Conservation (phyloP, 2,329 filamentous ascomycete species). For the Aspergillus ruber region DNA sequence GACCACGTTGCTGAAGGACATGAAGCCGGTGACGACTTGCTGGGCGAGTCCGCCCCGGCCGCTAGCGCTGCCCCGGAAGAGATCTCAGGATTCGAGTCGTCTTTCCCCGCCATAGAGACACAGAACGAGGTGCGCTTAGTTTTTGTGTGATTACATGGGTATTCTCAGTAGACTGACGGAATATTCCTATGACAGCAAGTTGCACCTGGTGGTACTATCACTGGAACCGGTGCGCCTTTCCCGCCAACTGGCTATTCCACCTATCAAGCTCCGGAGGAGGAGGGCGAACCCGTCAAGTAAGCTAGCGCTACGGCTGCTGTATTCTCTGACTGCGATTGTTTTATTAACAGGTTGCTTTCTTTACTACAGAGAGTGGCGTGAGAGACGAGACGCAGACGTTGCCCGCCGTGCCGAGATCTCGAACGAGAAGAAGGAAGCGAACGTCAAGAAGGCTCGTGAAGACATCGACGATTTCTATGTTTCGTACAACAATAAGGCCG, state of each 20-base stretch:
- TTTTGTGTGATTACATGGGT: neutral
- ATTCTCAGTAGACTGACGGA: conserved; percentile 11
- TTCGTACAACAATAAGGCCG: conserved; percentile 97
- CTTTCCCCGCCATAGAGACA: conserved; percentile 77
- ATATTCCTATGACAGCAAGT: conserved; percentile 49
- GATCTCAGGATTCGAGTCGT: conserved; percentile 69
- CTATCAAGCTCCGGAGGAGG: conserved; percentile 62
- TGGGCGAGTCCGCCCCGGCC: conserved; percentile 43
- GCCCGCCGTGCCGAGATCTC: conserved; percentile 80
- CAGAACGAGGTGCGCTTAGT: conserved; percentile 58
- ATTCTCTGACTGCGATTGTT: neutral
- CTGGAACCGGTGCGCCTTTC: conserved; percentile 58
- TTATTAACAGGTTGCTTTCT: neutral
- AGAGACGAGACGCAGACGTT: conserved; percentile 75
- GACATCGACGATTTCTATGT: conserved; percentile 99
- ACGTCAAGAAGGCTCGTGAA: conserved; percentile 79
- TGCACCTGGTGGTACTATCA: conserved; percentile 72
- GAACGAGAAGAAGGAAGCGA: conserved; percentile 73
- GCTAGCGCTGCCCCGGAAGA: conserved; percentile 32
- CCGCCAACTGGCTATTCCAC: conserved; percentile 45
- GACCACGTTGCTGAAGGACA: conserved; percentile 56
- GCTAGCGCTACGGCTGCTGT: neutral
- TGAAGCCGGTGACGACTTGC: conserved; percentile 63
- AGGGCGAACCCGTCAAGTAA: conserved; percentile 74
- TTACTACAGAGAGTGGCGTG: conserved; percentile 67